A percentile compares a stretch with the other conserved stretches of the same genome.
Conservation (phyloP, 306 rosid genomes). For the Nissolia schottii region DNA sequence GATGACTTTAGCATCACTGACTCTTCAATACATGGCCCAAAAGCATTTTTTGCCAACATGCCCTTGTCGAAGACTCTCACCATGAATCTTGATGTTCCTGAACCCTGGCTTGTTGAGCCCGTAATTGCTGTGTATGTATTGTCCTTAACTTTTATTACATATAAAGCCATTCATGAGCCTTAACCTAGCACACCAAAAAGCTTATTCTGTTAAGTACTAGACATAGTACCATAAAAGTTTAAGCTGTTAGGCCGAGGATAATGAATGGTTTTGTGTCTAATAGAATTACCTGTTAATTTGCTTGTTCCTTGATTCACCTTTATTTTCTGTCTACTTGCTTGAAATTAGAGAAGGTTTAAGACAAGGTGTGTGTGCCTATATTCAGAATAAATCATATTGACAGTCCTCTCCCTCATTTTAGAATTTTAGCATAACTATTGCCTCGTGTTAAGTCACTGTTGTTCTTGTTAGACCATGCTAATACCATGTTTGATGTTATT, state of each 20-base stretch:
- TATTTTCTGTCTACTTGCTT: conserved; percentile 9
- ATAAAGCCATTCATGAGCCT: neutral
- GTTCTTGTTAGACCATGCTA: neutral
- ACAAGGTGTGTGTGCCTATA: neutral
- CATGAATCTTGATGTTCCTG: conserved; percentile 99
- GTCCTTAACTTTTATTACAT: neutral
- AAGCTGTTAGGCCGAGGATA: conserved; percentile 6
- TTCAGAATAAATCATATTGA: neutral
- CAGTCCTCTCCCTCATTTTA: neutral
- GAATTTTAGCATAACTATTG: neutral
- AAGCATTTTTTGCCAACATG: conserved; percentile 97
- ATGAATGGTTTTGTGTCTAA: neutral
- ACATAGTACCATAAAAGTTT: neutral
- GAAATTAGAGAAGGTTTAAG: neutral
- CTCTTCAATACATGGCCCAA: conserved; percentile 76
- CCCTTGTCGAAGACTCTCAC: conserved; percentile 96
- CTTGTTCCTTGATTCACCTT: neutral
- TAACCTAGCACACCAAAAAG: neutral
- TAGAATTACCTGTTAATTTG: neutral
- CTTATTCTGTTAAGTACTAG: neutral
- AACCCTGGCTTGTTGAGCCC: conserved; percentile 99
- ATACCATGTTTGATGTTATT: conserved; percentile 4
- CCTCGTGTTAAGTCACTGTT: neutral
- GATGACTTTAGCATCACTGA: conserved; percentile 85
- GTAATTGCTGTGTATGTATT: conserved; percentile 78